Conservation (phyloP, 768 basidiomycete species). For the Candolleomyces aberdarensis region DNA sequence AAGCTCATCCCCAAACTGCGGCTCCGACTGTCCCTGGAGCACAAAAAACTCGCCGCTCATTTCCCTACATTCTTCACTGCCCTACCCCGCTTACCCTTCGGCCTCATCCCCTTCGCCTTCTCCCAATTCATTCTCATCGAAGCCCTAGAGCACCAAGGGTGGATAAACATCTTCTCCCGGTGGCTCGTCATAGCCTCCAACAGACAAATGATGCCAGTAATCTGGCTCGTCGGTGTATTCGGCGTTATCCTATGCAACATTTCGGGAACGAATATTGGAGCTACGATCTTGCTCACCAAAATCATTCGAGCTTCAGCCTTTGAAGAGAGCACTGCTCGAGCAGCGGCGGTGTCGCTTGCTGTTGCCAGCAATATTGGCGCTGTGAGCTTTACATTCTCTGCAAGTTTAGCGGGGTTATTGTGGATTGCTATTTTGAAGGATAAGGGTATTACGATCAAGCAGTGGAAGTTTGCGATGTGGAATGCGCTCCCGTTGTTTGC, state of each 20-base stretch:
- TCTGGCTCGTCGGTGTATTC: constrained; percentile 69
- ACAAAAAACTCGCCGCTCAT: constrained; percentile 7
- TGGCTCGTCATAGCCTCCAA: constrained; percentile 56
- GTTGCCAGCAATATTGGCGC: constrained; percentile 90
- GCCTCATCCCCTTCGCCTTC: constrained; percentile 88
- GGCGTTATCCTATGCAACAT: constrained; percentile 77
- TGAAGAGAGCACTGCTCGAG: constrained; percentile 34
- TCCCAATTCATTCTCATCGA: constrained; percentile 94
- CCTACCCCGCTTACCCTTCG: constrained; percentile 71
- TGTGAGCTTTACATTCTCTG: constrained; percentile 84
- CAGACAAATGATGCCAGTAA: constrained; percentile 42
- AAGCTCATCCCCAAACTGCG: too few species aligned
- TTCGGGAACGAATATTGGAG: constrained; percentile 88
- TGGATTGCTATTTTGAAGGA: constrained; percentile 75
- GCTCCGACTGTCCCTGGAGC: too few species aligned
- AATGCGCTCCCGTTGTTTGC: constrained; percentile 63
- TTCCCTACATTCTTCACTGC: constrained; percentile 75
- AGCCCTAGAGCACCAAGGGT: constrained; percentile 75
- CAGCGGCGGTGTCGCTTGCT: constrained; percentile 72
- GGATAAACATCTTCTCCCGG: constrained; percentile 78
- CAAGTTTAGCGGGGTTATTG: constrained; percentile 83
- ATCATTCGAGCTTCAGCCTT: constrained; percentile 52
- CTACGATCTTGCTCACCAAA: constrained; percentile 85
- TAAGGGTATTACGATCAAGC: constrained; percentile 64
- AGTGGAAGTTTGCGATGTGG: constrained; percentile 66